Evolutionary conservation across 768 basidiomycete genomes (phyloP), one percentile per base, ranked within the genome.

Genomic region (Mycena amicta): DNA sequence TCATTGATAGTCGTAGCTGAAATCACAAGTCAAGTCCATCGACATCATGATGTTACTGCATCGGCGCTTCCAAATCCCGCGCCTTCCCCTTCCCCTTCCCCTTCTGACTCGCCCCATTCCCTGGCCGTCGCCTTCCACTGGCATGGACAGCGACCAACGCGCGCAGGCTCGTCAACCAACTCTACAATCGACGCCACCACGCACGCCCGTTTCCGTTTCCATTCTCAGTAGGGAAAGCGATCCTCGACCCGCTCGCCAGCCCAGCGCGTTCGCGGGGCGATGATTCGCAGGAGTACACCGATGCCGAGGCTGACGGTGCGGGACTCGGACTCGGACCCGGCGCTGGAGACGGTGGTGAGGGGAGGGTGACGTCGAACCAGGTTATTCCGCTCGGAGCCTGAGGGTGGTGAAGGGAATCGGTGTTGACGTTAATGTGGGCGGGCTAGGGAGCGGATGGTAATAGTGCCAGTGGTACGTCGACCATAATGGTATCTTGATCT

Each of bases 341-440:
- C 47, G 8, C 43, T 5, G 26, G 29, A 77, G 64, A 3, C 75
- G 76, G 26, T n/a, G n/a, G n/a, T 75, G 66, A 39, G 74, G 70
- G 59, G 77, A n/a, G 50, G 23, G 29, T 56, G 26, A 29, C 74
- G 70, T 2, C n/a, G n/a, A n/a, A n/a, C n/a, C n/a, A n/a, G n/a
- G n/a, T n/a, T n/a, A n/a, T n/a, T n/a, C n/a, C n/a, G n/a, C n/a
- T n/a, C n/a, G n/a, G n/a, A n/a, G n/a, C n/a, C n/a, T n/a, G n/a
- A n/a, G n/a, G n/a, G n/a, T n/a, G n/a, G n/a, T n/a, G n/a, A n/a
- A n/a, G n/a, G n/a, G 73, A 68, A 37, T 68, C 71, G n/a, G 75
- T 69, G 55, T 18, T 77, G 73, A 58, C 75, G 73, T 71, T 66
- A n/a, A n/a, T n/a, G n/a, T n/a, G 20, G 67, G 68, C 29, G 60